Percentiles rank a stretch among this genome's conserved stretches.
Evolutionary conservation across 371 early-diverging fungal species (phyloP).

Genomic region (Mortierella sp.): DNA sequence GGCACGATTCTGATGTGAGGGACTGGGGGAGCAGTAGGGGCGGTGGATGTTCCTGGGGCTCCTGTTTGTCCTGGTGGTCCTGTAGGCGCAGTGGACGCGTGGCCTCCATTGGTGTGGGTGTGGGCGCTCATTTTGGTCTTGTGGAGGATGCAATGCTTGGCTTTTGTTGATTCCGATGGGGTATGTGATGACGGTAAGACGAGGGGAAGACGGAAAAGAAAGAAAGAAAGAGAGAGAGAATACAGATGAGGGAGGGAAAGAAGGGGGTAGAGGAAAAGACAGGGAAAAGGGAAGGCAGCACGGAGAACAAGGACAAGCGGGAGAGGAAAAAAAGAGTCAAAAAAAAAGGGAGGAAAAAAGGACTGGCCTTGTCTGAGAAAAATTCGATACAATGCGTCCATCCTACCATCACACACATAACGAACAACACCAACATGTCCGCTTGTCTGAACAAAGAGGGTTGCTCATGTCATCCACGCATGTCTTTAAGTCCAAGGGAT

Average conservation of each 20-base stretch:
- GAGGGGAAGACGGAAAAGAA: background rate
- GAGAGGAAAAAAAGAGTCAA: background rate
- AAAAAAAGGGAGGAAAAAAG: background rate
- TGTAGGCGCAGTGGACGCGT: background rate
- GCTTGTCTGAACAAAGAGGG: too few relatives aligned
- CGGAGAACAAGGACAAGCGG: background rate
- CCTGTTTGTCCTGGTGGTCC: background rate
- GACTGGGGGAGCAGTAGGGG: slow-evolving; percentile 22
- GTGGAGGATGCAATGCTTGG: background rate
- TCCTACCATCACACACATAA: too few relatives aligned
- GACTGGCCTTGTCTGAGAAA: too few relatives aligned
- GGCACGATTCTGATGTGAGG: slow-evolving; percentile 86
- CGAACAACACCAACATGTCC: too few relatives aligned
- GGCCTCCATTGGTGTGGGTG: slow-evolving; percentile 1
- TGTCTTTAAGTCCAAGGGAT: too few relatives aligned
- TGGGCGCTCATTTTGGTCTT: slow-evolving; percentile 1
- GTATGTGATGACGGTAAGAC: background rate
- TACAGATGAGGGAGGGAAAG: background rate
- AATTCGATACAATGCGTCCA: too few relatives aligned
- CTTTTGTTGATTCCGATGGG: background rate
- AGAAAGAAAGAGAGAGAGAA: background rate
- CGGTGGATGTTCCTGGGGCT: slow-evolving; percentile 1
- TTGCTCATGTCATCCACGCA: too few relatives aligned
- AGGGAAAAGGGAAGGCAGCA: background rate
- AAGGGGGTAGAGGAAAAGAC: background rate